Evolutionary conservation across 2,329 filamentous ascomycete species (phyloP), one percentile per base, ranked within the genome.

Genomic region (Sclerotinia spermophila): DNA sequence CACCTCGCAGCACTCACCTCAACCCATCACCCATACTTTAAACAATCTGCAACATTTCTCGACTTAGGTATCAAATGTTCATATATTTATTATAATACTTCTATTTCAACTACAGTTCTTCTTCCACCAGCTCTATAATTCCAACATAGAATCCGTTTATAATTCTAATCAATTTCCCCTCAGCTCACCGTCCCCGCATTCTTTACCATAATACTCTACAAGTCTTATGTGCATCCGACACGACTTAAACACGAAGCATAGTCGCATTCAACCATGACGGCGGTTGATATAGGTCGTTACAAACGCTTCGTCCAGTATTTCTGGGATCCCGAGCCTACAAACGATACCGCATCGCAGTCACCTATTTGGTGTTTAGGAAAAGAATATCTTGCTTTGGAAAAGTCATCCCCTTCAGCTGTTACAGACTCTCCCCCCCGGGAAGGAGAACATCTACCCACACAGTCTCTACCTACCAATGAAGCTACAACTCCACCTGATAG

Each of bases 281-380:
- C 86, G 71, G 87, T 92, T 70, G 92, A 97, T 78, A 83, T 96
- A 72, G 88, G 92, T 75, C 90, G 92, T 75, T 89, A 90, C 79
- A 92, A 93, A 81, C 91, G 92, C 74, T 89, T 97, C 76, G 90
- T 97, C 72, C 92, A 95, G 82, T 93, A 92, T 82, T 90, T 98
- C 78, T 97, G 94, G 91, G 94, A 97, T 76, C 93, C 94, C 0
- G 90, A 94, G 74, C 94, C 94, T 8, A 88, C 87, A 73, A 97
- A 97, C 82, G 90, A 97, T 79, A 84, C 89, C 71, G 80, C 82
- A 71, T 85, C 86, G 51, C 85, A 89, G 73, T 85, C 87, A 45
- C 88, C 92, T 19, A 92, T 97, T 73, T 98, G 95, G 94, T 96
- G 94, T 78, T 84, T 98, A 61, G 90, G 90, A 55, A 81, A 81